Conservation (phyloP, 108 stramenopile species). For the Nitzschia sp. region DNA sequence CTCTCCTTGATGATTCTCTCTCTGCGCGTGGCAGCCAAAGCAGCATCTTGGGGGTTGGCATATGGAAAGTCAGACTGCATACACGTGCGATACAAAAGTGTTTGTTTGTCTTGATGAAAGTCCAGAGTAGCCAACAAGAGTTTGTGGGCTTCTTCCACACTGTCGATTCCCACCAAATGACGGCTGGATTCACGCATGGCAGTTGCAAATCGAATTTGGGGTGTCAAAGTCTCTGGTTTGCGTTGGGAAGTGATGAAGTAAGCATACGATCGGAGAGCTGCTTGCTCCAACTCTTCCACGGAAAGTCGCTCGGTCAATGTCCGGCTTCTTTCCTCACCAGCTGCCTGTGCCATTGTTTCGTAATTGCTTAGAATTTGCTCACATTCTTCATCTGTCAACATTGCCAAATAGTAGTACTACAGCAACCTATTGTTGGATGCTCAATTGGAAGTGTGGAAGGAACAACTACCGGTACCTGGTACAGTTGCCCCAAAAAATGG, state of each 20-base stretch:
- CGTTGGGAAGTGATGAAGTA: slow-evolving; percentile 30
- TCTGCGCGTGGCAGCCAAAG: slow-evolving; percentile 10
- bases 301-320: slow-evolving; percentile 23
- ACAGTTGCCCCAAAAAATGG: no score
- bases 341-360: not conserved
- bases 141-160: slow-evolving; percentile 15
- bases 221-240: not conserved
- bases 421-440: no score
- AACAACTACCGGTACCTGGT: no score
- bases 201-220: slow-evolving; percentile 15
- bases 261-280: slow-evolving; percentile 33
- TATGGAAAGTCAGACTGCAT: slow-evolving; percentile 24
- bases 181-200: slow-evolving; percentile 40
- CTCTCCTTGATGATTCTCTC: slow-evolving; percentile 30
- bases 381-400: slow-evolving; percentile 15
- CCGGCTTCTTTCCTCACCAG: slow-evolving; percentile 3
- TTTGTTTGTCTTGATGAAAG: slow-evolving; percentile 25
- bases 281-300: slow-evolving; percentile 28
- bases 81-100: slow-evolving; percentile 17
- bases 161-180: slow-evolving; percentile 13
- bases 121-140: slow-evolving; percentile 9
- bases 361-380: slow-evolving; percentile 18
- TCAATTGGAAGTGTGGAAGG: no score
- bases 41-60: slow-evolving; percentile 6
- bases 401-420: not conserved